Conservation (phyloP, 2,329 filamentous ascomycete species). For the Albophoma yamanashiensis region DNA sequence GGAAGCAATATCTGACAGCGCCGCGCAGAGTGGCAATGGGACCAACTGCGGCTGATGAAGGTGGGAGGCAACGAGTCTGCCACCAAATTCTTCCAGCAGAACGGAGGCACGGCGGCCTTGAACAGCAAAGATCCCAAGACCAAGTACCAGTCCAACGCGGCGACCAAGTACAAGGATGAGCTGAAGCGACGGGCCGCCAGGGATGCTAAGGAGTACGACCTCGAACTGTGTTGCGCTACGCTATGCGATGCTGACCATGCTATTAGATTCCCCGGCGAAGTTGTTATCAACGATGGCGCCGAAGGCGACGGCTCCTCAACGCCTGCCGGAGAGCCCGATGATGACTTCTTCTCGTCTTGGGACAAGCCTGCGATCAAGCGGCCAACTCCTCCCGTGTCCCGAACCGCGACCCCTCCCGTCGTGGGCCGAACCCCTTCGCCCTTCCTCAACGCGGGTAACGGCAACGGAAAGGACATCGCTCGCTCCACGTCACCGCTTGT, state of each 20-base stretch:
- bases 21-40: slow-evolving; percentile 86
- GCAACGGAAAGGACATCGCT: slow-evolving; percentile 59
- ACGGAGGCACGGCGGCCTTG: slow-evolving; percentile 86
- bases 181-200: slow-evolving; percentile 73
- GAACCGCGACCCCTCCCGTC: slow-evolving; percentile 75
- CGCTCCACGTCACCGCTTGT: slow-evolving; percentile 77
- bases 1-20: background rate
- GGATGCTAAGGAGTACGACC: slow-evolving; percentile 74
- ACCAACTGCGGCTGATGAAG: slow-evolving; percentile 94
- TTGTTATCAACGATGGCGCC: slow-evolving; percentile 68
- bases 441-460: slow-evolving; percentile 61
- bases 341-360: slow-evolving; percentile 99
- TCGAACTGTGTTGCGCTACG: background rate
- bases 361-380: slow-evolving; percentile 96
- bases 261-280: slow-evolving; percentile 68
- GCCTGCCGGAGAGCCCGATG: slow-evolving; percentile 74
- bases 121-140: slow-evolving; percentile 95
- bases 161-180: slow-evolving; percentile 96
- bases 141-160: slow-evolving; percentile 91
- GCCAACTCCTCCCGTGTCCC: slow-evolving; percentile 84
- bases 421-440: slow-evolving; percentile 79
- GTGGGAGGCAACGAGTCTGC: slow-evolving; percentile 96
- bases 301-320: slow-evolving; percentile 60
- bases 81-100: slow-evolving; percentile 95
- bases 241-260: slow-evolving; percentile 12